Evolutionary conservation across 495 filamentous ascomycete genomes (phyloP), one percentile per base, ranked within the genome.

Genomic region (Neurospora tetrasperma): DNA sequence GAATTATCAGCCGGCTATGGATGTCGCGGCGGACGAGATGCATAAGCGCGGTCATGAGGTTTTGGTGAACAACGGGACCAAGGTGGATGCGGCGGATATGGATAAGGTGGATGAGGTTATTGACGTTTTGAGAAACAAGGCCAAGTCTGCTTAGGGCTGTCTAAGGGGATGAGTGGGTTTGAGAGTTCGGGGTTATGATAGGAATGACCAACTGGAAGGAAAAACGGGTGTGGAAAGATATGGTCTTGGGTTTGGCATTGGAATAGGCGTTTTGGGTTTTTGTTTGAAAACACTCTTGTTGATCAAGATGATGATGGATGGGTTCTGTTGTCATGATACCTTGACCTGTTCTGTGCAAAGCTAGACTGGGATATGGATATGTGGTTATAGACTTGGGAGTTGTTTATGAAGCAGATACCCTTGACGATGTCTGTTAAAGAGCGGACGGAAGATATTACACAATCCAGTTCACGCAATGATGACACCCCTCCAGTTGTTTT

Each of bases 1-100:
- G 79, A 99, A 99, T 80, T 95, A 91, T 79, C 94, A 94, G 81
- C 92, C 93, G 0, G 89, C 88, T 10, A 80, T 92, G 78, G 90
- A 92, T 78, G 82, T 83, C 38, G 81, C 93, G 44, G 90, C 89
- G 0, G 88, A 89, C 62, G 89, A 90, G 71, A 82, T 93, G 74
- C 79, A 81, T 11, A 85, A 84, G 71, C 80, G 80, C 40, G 86
- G 86, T 40, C 85, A 89, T 74, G 74, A 77, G 54, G 23, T 62
- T 27, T 31, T 62, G 54, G 23, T n/a, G 77, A 74, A 46, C 73
- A 73, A 20, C 78, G 74, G 20, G 81, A 78, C 11, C 7, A 83
- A 84, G 69, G 81, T 91, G 16, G 92, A 96, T 80, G 91, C 93
- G 4, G 82, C 80, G 23, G 90, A 98, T 78, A 97, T 97, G 95